Conservation (phyloP, 2,329 filamentous ascomycete species). For the Leptographium radiaticola region DNA sequence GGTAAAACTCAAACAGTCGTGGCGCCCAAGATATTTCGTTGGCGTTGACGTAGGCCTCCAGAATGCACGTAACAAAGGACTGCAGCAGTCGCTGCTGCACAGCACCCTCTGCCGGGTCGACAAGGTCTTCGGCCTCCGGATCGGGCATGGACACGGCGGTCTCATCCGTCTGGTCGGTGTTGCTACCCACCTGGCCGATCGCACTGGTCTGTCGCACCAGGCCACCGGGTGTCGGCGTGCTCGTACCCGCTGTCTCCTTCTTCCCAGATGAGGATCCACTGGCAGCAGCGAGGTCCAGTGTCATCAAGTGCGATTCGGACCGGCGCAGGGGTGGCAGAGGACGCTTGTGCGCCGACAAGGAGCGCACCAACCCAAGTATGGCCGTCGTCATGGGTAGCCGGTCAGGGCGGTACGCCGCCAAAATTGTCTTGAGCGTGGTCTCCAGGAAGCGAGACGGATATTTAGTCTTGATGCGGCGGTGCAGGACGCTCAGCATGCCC, state of each 20-base stretch:
- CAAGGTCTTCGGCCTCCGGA: slow-evolving; percentile 43
- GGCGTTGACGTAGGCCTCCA: slow-evolving; percentile 58
- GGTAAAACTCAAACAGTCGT: slow-evolving; percentile 54
- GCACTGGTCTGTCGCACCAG: slow-evolving; percentile 28
- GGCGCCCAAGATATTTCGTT: slow-evolving; percentile 48
- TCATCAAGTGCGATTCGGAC: slow-evolving; percentile 21
- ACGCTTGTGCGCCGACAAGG: slow-evolving; percentile 51
- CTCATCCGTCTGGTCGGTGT: slow-evolving; percentile 26
- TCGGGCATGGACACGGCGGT: slow-evolving; percentile 45
- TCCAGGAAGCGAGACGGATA: slow-evolving; percentile 68
- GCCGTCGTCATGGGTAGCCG: slow-evolving; percentile 56
- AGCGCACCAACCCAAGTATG: slow-evolving; percentile 58
- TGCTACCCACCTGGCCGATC: slow-evolving; percentile 28
- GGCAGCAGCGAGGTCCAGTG: neutral
- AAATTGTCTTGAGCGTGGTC: slow-evolving; percentile 59
- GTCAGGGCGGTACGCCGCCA: slow-evolving; percentile 49
- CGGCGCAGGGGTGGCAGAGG: slow-evolving; percentile 47
- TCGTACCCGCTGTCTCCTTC: neutral
- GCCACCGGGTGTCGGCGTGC: neutral
- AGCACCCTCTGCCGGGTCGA: slow-evolving; percentile 42
- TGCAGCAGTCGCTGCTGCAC: slow-evolving; percentile 55
- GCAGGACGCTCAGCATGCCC: slow-evolving; percentile 58
- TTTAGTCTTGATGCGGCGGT: slow-evolving; percentile 63
- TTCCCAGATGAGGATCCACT: neutral
- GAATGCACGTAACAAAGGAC: slow-evolving; percentile 63